Conservation (phyloP, 2,329 filamentous ascomycete genomes). For the Elsinoe perseae region DNA sequence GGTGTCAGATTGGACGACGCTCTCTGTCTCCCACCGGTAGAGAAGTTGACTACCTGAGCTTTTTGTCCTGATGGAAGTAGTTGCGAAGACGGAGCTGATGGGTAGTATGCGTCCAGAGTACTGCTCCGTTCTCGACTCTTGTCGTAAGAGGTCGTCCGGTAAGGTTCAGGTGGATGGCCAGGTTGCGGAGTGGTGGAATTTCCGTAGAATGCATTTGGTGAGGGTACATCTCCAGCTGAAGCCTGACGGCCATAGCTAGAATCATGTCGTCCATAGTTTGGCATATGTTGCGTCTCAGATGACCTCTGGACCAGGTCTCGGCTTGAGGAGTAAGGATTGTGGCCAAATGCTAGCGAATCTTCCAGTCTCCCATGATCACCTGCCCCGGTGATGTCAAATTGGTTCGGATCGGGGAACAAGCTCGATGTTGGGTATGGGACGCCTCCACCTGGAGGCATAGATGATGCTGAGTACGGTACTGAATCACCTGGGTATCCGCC, state of each 20-base stretch:
- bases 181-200: not conserved
- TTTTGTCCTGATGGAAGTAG: conserved; percentile 3
- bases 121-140: not conserved
- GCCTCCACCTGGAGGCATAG: conserved; percentile 8
- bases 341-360: conserved; percentile 12
- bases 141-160: conserved; percentile 7
- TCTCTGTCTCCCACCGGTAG: not conserved
- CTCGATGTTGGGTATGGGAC: conserved; percentile 10
- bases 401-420: conserved; percentile 11
- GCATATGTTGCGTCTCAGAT: not conserved
- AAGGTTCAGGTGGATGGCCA: conserved; percentile 1
- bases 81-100: conserved; percentile 7
- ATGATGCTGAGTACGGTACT: not conserved
- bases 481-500: not conserved
- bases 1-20: conserved; percentile 25
- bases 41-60: conserved; percentile 8
- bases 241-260: not conserved
- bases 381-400: conserved; percentile 14
- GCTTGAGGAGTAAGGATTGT: not conserved
- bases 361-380: not conserved
- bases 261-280: not conserved
- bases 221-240: not conserved
- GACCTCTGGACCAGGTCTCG: not conserved
- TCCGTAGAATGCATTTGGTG: conserved; percentile 12
- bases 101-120: conserved; percentile 4